These are phyloP conservation scores for Eucalyptus regnans DNA, from an alignment of 345 rosid species.

Conservation along the genomic window DNA sequence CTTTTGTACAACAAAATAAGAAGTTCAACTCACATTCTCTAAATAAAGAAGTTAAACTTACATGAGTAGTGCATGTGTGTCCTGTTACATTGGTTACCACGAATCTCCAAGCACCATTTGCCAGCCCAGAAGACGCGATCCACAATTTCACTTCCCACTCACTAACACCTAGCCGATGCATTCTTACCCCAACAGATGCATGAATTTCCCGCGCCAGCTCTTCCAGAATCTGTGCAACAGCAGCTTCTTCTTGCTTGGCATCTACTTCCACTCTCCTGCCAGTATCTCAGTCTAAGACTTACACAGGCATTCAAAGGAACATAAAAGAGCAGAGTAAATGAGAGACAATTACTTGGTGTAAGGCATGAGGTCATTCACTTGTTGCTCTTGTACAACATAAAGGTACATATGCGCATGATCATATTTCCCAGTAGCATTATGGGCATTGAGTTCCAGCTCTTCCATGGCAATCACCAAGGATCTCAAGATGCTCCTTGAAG, in stretches of 20 bases:
- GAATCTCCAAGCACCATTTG: constrained; percentile 97
- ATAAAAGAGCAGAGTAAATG: background rate
- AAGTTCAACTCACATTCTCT: background rate
- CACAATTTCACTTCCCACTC: constrained; percentile 99
- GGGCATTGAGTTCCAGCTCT: constrained; percentile 90
- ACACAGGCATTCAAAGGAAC: background rate
- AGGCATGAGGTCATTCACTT: constrained; percentile 82
- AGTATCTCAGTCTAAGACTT: constrained; percentile 9
- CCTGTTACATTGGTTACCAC: constrained; percentile 85
- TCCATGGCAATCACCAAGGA: constrained; percentile 92
- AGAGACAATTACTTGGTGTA: constrained; percentile 48
- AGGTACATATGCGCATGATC: constrained; percentile 98
- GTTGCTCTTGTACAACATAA: constrained; percentile 79
- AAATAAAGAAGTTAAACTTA: constrained; percentile 24
- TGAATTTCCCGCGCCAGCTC: constrained; percentile 75
- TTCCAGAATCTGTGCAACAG: constrained; percentile 61
- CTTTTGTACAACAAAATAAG: background rate
- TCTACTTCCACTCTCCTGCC: constrained; percentile 76
- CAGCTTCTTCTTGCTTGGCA: constrained; percentile 60
- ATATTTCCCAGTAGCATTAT: constrained; percentile 64
- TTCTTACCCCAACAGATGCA: constrained; percentile 68
- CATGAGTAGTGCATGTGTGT: constrained; percentile 86
- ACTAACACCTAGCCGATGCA: constrained; percentile 85
- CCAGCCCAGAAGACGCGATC: constrained; percentile 71
- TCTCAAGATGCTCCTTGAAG: constrained; percentile 77